phyloP scores from a whole-genome alignment of 805 yeast species.

The Monosporozyma aerobia region DNA sequence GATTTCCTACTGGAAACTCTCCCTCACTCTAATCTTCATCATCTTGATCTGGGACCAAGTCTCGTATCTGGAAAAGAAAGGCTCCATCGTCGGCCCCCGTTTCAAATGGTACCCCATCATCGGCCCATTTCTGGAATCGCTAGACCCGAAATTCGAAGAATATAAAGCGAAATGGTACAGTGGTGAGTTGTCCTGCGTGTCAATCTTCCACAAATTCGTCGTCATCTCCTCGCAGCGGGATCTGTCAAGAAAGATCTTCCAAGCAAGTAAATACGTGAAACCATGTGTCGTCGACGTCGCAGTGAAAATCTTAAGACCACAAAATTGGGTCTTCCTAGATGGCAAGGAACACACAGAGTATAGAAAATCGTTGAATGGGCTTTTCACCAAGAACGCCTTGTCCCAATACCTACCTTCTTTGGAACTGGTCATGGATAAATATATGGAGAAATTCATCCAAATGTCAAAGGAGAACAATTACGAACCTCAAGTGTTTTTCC shows the following conservation, averaged over 20 bases:
- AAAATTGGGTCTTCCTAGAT: slow-evolving; percentile 96
- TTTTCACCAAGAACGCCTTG: slow-evolving; percentile 78
- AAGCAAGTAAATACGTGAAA: slow-evolving; percentile 78
- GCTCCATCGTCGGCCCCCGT: slow-evolving; percentile 82
- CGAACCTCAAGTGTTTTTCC: slow-evolving; percentile 69
- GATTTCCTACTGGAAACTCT: slow-evolving; percentile 47
- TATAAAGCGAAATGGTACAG: slow-evolving; percentile 89
- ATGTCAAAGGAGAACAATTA: slow-evolving; percentile 44
- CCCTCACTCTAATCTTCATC: slow-evolving; percentile 38
- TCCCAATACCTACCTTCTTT: slow-evolving; percentile 75
- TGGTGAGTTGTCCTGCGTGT: slow-evolving; percentile 92
- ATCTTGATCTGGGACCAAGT: slow-evolving; percentile 62
- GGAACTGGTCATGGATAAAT: slow-evolving; percentile 76
- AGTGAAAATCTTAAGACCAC: slow-evolving; percentile 81
- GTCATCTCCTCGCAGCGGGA: slow-evolving; percentile 87
- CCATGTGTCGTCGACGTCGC: slow-evolving; percentile 99
- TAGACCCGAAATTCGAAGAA: slow-evolving; percentile 93
- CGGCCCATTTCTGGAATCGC: slow-evolving; percentile 89
- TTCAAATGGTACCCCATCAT: slow-evolving; percentile 89
- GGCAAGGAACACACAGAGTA: slow-evolving; percentile 94
- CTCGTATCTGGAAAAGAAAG: slow-evolving; percentile 72
- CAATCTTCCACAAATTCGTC: slow-evolving; percentile 95
- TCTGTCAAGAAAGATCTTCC: slow-evolving; percentile 76
- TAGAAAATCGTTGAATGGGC: slow-evolving; percentile 80
- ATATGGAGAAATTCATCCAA: slow-evolving; percentile 57